Conservation (phyloP, 768 basidiomycete genomes). For the Kwoniella pini region DNA sequence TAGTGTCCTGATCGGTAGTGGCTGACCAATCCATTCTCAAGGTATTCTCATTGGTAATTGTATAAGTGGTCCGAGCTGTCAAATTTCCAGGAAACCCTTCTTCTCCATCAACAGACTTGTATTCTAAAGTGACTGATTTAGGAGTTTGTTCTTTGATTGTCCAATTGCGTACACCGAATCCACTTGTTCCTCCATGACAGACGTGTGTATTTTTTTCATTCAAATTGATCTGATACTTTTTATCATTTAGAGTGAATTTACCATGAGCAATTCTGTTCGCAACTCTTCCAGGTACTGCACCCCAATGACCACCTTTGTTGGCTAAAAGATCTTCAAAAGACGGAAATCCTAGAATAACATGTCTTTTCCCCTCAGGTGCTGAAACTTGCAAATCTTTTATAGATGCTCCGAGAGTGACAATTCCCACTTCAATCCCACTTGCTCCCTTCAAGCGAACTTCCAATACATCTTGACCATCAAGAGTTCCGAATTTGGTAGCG, state of each 20-base stretch:
- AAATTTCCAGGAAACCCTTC: slow-evolving; percentile 22
- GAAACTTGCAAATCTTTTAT: slow-evolving; percentile 4
- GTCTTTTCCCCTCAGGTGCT: slow-evolving; percentile 6
- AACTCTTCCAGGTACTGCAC: slow-evolving; percentile 14
- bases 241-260: slow-evolving; percentile 13
- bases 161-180: slow-evolving; percentile 18
- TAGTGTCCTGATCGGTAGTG: slow-evolving; percentile 18
- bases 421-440: slow-evolving; percentile 1
- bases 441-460: neutral
- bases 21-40: slow-evolving; percentile 17
- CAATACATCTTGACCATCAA: slow-evolving; percentile 2
- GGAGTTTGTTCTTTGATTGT: slow-evolving; percentile 10
- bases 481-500: neutral
- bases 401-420: slow-evolving; percentile 12
- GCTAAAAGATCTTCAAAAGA: slow-evolving; percentile 9
- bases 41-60: slow-evolving; percentile 1
- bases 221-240: slow-evolving; percentile 12
- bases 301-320: slow-evolving; percentile 10
- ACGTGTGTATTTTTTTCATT: slow-evolving; percentile 19
- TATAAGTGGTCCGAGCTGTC: slow-evolving; percentile 6
- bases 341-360: slow-evolving; percentile 11
- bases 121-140: slow-evolving; percentile 12
- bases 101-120: slow-evolving; percentile 17
- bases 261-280: slow-evolving; percentile 22
- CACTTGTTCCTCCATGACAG: slow-evolving; percentile 21